These are phyloP conservation scores for Lecanicillium sp. DNA, from an alignment of 2,329 filamentous ascomycete species.

Conservation along the genomic window DNA sequence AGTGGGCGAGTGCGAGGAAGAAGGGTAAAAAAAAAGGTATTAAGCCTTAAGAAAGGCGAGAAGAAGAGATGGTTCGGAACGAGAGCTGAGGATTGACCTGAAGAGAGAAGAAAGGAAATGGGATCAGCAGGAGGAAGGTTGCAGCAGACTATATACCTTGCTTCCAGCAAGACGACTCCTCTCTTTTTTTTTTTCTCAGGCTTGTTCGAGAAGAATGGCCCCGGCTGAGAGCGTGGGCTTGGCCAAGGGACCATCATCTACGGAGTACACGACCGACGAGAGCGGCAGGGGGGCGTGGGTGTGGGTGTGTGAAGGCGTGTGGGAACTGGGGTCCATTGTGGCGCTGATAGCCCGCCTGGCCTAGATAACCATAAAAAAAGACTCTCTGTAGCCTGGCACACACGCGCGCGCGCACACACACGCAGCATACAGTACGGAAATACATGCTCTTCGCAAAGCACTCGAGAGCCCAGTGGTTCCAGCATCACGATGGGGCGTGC, in stretches of 20 bases:
- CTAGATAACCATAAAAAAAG: too few relatives aligned
- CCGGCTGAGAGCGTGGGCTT: background rate
- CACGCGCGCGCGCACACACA: too few relatives aligned
- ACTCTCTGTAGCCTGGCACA: too few relatives aligned
- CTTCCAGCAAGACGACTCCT: too few relatives aligned
- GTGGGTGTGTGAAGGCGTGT: background rate
- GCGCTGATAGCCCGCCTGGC: too few relatives aligned
- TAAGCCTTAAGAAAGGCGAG: background rate
- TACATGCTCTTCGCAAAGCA: too few relatives aligned
- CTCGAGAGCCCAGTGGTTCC: too few relatives aligned
- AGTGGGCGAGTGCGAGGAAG: background rate
- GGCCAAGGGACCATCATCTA: background rate
- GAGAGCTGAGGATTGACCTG: constrained; percentile 1
- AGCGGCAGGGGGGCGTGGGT: background rate
- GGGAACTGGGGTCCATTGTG: too few relatives aligned
- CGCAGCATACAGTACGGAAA: too few relatives aligned
- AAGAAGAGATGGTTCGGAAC: background rate
- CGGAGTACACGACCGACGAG: background rate
- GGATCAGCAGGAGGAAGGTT: background rate
- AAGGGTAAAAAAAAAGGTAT: background rate
- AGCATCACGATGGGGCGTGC: too few relatives aligned
- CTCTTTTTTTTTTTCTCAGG: too few relatives aligned
- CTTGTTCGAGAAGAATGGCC: background rate
- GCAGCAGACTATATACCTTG: constrained; percentile 7
- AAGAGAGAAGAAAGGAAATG: background rate